Conservation (phyloP, 495 filamentous ascomycete genomes). For the Hypoxylon perforatum region DNA sequence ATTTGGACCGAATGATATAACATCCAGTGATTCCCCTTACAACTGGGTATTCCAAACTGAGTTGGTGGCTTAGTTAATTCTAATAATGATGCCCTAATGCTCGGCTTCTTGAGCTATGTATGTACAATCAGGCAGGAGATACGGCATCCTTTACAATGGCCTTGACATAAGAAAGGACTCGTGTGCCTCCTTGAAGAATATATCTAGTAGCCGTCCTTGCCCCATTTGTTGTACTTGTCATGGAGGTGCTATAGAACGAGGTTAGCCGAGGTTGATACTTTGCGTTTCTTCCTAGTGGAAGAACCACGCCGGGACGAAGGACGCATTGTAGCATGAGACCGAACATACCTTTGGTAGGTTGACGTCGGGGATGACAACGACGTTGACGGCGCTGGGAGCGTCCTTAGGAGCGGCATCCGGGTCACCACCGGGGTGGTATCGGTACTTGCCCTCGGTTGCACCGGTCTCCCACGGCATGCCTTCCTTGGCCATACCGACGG, state of each 20-base stretch:
- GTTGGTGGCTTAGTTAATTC: conserved; percentile 2
- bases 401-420: conserved; percentile 78
- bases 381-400: conserved; percentile 93
- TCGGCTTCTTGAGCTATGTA: conserved; percentile 31
- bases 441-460: conserved; percentile 77
- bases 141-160: conserved; percentile 4
- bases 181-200: neutral
- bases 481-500: conserved; percentile 75
- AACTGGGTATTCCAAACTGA: neutral
- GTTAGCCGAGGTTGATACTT: conserved; percentile 36
- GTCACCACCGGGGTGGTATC: conserved; percentile 92
- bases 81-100: conserved; percentile 10
- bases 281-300: neutral
- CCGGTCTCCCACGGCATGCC: conserved; percentile 91
- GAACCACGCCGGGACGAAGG: neutral
- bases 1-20: neutral
- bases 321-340: too few relatives aligned
- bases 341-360: conserved; percentile 85
- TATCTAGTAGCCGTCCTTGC: conserved; percentile 78
- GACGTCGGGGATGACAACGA: conserved; percentile 91
- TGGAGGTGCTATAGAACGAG: conserved; percentile 75
- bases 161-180: neutral
- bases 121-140: conserved; percentile 29
- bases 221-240: conserved; percentile 98
- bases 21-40: neutral